phyloP scores from a whole-genome alignment of 192 early-diverging fungal genomes.

The Thoreauomyces humboldtii region DNA sequence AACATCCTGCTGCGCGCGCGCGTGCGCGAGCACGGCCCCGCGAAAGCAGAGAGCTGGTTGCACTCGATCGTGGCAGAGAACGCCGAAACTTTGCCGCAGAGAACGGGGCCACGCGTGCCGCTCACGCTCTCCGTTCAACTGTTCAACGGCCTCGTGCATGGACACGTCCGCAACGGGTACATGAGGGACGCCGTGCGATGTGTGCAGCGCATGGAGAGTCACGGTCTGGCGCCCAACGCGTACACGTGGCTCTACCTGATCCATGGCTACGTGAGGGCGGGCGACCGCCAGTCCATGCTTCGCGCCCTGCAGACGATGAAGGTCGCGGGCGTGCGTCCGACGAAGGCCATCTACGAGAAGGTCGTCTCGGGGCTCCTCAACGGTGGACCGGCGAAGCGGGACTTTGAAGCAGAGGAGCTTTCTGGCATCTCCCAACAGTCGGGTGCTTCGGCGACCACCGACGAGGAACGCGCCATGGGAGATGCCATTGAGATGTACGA shows the following conservation, averaged over 20 bases:
- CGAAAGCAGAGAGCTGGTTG: background rate
- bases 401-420: background rate
- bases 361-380: constrained; percentile 15
- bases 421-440: background rate
- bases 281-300: constrained; percentile 11
- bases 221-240: constrained; percentile 17
- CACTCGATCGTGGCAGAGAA: background rate
- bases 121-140: background rate
- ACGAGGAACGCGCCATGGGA: constrained; percentile 11
- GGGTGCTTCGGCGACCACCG: background rate
- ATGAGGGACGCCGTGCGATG: constrained; percentile 6
- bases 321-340: background rate
- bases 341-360: constrained; percentile 22
- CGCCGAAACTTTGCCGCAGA: background rate
- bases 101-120: background rate
- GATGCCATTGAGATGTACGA: constrained; percentile 21
- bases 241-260: constrained; percentile 33
- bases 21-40: background rate
- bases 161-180: constrained; percentile 13
- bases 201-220: constrained; percentile 16
- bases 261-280: constrained; percentile 23
- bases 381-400: constrained; percentile 9
- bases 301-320: constrained; percentile 9
- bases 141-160: constrained; percentile 33
- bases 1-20: constrained; percentile 5